Evolutionary conservation across 2,329 filamentous ascomycete genomes (phyloP).

Genomic region (Diaporthe capsici): DNA sequence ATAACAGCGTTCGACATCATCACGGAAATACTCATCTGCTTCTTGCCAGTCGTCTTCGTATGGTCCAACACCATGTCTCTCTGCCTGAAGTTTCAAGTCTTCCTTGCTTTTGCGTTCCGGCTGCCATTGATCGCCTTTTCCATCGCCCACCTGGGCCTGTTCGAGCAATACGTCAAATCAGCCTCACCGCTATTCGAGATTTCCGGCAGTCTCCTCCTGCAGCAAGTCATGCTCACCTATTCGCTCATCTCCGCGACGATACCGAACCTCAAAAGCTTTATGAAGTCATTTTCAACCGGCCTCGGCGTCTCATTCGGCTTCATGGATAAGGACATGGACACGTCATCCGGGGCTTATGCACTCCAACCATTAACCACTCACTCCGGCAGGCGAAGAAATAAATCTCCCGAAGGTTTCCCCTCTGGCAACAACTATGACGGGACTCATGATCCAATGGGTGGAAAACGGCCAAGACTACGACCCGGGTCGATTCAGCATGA

Average conservation of each 20-base stretch:
- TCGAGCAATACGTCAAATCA: constrained; percentile 36
- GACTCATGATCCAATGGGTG: not conserved
- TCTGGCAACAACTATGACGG: not conserved
- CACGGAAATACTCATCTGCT: constrained; percentile 43
- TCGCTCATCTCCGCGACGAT: constrained; percentile 46
- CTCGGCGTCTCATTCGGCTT: constrained; percentile 27
- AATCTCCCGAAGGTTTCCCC: not conserved
- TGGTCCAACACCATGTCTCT: constrained; percentile 43
- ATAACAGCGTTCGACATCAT: constrained; percentile 42
- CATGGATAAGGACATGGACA: constrained; percentile 2
- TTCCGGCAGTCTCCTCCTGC: constrained; percentile 41
- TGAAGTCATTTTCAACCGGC: constrained; percentile 43
- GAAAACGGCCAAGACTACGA: not conserved
- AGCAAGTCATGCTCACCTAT: constrained; percentile 43
- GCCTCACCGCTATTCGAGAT: constrained; percentile 42
- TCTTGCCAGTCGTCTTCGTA: constrained; percentile 40
- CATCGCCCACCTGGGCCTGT: constrained; percentile 37
- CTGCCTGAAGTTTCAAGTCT: constrained; percentile 42
- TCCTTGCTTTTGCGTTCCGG: constrained; percentile 45
- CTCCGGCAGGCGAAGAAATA: not conserved
- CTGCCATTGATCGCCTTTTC: constrained; percentile 43
- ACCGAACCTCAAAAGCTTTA: constrained; percentile 45
- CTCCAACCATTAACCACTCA: constrained; percentile 15
- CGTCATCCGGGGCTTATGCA: constrained; percentile 11
- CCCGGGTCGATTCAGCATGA: constrained; percentile 5